Base-by-base conservation (phyloP, 345 rosid genomes). In the Ceriops tagal region DNA sequence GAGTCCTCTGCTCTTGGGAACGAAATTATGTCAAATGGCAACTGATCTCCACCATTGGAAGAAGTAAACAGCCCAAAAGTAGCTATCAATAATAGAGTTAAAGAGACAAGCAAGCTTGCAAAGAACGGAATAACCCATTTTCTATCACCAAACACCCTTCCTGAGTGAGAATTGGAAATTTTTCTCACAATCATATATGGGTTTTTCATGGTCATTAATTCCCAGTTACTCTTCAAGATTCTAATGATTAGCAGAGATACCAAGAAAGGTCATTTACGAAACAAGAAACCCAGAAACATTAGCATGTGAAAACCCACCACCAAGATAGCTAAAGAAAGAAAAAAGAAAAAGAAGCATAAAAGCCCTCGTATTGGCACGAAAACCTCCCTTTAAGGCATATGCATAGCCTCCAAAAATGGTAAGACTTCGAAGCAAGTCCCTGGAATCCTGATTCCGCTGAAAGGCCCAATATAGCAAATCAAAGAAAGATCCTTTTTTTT, bases 101-200 rank as follows among this genome's bases (percentile, higher is more conserved):
- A 67, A 5, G 86, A 86, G 22, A 87, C 88, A 5, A 95, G 84
- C 74, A 91, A 75, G 87, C 96, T 91, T 1, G 93, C 87, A 47
- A 87, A 73, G 75, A 88, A 95, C 11, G 96, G 96, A 49, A 88
- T 65, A 28, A 88, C 81, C 97, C 99, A 95, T 81, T 85, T 87
- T 68, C 88, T 86, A 72, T 95, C 93, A 73, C 86, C 76, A 61
- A 84, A 89, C 62, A 80, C 71, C 79, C 90, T 88, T 68, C 84
- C 89, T 46, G 90, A 65, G 81, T 88, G 88, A 22, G 81, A 82
- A 79, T 68, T 82, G n/a, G 71, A 84, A 79, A 77, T 72, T 80
- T 86, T 95, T 69, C 87, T 86, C 85, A 79, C 82, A 59, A 73
- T 75, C 71, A 59, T 65, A 5, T 55, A 66, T 32, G 72, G 73